These are phyloP conservation scores for Halophytophthora batemanensis DNA, from an alignment of 352 stramenopile species.

Conservation along the genomic window DNA sequence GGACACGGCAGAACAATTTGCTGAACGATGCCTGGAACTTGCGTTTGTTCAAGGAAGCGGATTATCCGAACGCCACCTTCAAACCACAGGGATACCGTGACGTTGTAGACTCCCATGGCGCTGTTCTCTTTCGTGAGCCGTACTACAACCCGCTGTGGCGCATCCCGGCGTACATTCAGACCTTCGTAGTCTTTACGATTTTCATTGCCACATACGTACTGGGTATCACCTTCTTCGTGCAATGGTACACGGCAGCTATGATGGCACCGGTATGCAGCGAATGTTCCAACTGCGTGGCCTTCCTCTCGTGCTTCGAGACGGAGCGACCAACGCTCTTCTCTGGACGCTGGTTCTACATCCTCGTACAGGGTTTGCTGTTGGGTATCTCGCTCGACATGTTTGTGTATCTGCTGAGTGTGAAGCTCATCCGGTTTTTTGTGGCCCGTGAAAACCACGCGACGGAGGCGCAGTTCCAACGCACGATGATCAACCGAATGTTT, in stretches of 20 bases:
- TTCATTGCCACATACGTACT: constrained; percentile 80
- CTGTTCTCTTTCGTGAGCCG: constrained; percentile 73
- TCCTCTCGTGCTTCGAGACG: constrained; percentile 83
- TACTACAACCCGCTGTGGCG: constrained; percentile 81
- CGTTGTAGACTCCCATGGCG: constrained; percentile 69
- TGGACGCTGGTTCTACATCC: constrained; percentile 79
- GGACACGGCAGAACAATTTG: constrained; percentile 73
- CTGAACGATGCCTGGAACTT: constrained; percentile 84
- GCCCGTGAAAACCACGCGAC: constrained; percentile 81
- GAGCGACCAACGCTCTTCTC: constrained; percentile 70
- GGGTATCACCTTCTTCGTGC: constrained; percentile 83
- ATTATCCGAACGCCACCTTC: constrained; percentile 82
- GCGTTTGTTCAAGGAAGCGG: constrained; percentile 81
- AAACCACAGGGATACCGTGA: constrained; percentile 71
- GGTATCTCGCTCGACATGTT: constrained; percentile 83
- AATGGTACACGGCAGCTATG: constrained; percentile 87
- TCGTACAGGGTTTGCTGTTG: constrained; percentile 77
- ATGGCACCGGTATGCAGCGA: constrained; percentile 80
- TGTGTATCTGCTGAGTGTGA: constrained; percentile 80
- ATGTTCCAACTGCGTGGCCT: constrained; percentile 64
- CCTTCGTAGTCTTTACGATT: constrained; percentile 71
- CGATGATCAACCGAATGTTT: constrained; percentile 85
- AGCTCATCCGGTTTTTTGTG: constrained; percentile 82
- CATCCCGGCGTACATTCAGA: constrained; percentile 79
- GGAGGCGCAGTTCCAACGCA: constrained; percentile 76